These are phyloP conservation scores for Exophiala bonariae DNA, from an alignment of 2,329 filamentous ascomycete species.

Conservation along the genomic window DNA sequence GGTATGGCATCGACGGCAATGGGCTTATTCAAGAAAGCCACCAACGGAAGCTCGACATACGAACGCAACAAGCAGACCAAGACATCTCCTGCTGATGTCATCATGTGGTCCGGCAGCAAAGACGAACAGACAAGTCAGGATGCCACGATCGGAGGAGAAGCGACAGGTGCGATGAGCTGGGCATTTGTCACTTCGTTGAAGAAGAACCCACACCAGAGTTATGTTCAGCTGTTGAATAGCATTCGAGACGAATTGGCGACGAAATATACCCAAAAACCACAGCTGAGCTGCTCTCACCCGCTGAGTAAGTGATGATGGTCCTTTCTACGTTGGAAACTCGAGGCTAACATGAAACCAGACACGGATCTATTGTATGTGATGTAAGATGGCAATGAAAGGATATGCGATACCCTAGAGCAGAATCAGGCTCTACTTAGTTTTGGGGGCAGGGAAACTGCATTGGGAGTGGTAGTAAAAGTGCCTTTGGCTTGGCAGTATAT, in stretches of 20 bases:
- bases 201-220: conserved; percentile 93
- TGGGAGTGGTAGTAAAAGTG: neutral
- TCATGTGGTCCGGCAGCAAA: conserved; percentile 98
- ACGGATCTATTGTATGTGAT: conserved; percentile 68
- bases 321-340: conserved; percentile 24
- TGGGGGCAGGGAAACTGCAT: neutral
- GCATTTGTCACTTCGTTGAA: conserved; percentile 90
- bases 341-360: conserved; percentile 46
- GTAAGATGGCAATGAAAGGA: conserved; percentile 41
- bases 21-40: conserved; percentile 83
- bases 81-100: conserved; percentile 90
- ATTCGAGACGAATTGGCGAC: conserved; percentile 84
- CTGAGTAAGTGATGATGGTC: conserved; percentile 65
- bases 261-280: conserved; percentile 92
- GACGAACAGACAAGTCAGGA: conserved; percentile 95
- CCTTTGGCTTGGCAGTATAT: neutral
- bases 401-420: conserved; percentile 7
- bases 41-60: conserved; percentile 74
- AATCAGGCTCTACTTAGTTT: neutral
- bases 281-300: conserved; percentile 93
- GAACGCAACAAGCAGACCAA: conserved; percentile 82
- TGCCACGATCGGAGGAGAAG: conserved; percentile 81
- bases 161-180: conserved; percentile 97
- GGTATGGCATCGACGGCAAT: conserved; percentile 80
- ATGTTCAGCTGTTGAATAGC: conserved; percentile 91